A percentile compares a stretch with the other conserved stretches of the same genome.
Evolutionary conservation across 1,139 yeast genomes (phyloP).

Genomic region (Hyphopichia burtonii): DNA sequence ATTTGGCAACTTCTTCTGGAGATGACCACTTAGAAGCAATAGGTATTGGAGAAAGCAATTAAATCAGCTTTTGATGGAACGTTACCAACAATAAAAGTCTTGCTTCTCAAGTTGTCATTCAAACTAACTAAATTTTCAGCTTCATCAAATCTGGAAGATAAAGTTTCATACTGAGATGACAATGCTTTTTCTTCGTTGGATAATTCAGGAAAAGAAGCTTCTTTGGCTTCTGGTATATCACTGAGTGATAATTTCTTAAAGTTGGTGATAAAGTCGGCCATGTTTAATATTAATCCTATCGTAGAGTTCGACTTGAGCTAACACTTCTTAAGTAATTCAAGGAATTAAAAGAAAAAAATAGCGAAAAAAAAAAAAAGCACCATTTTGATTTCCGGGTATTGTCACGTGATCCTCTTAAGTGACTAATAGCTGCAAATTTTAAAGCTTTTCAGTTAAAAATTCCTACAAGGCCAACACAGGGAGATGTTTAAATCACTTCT

Average conservation of each 20-base stretch:
- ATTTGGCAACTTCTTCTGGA: conserved; percentile 50
- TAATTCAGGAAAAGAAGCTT: conserved; percentile 34
- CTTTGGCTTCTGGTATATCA: conserved; percentile 26
- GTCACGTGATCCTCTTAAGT: too few relatives aligned
- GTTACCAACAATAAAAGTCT: conserved; percentile 69
- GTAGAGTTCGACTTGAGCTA: not conserved
- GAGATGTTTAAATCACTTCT: too few relatives aligned
- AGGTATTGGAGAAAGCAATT: conserved; percentile 64
- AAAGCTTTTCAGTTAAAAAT: too few relatives aligned
- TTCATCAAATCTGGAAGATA: conserved; percentile 56
- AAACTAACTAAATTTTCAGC: conserved; percentile 59
- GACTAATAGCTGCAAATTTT: too few relatives aligned
- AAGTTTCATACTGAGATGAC: conserved; percentile 76
- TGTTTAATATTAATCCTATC: conserved; percentile 10
- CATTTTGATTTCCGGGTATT: too few relatives aligned
- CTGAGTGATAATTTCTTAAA: conserved; percentile 42
- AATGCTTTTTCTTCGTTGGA: conserved; percentile 63
- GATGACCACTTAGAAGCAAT: conserved; percentile 55
- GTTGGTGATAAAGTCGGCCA: conserved; percentile 44
- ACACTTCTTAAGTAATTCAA: not conserved
- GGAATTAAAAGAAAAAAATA: not conserved
- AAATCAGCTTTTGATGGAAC: conserved; percentile 68
- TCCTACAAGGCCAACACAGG: too few relatives aligned
- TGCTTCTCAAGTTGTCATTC: conserved; percentile 66
- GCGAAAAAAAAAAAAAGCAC: not conserved